Evolutionary conservation across 768 basidiomycete species (phyloP), one percentile per base, ranked within the genome.

Genomic region (Xerocomus spinulosus): DNA sequence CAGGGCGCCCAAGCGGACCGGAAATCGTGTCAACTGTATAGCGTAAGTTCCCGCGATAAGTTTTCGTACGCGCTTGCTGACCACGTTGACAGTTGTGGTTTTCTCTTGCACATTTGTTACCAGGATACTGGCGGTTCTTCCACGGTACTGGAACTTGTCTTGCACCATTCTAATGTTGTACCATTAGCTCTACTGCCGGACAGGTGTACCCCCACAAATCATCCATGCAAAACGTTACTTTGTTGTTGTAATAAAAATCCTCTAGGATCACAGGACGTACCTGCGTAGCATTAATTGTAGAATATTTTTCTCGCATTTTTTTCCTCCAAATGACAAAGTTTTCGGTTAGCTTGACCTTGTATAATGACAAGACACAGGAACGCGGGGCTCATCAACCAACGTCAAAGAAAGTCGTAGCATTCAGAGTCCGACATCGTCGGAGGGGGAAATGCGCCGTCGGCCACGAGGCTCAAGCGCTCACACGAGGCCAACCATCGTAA

Each of bases 11-110:
- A 58, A 33, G 65, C 63, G 21, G 64, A 68, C 32, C 52, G 48
- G 30, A 48, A 51, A 32, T 65, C 65, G 7, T 65, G 65, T 49
- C 51, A 63, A 21, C 50, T 67, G n/a, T 65, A 65, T 25, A 67
- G 63, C 38, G 63, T 67, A 49, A 55, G 63, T 25, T 21, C 4
- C n/a, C n/a, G 15, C 5, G 32, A 7, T 33, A 26, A 10, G 4
- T 4, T 7, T 15, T 24, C n/a, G 36, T 23, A 23, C 21, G 20
- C 23, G 7, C n/a, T 20, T 9, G 15, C 9, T 44, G 30, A 52
- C 28, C 13, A 7, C 15, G 15, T 24, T 30, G 30, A 29, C 40
- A 65, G 63, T 17, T 65, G n/a, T 65, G 64, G 64, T 67, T 65
- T 46, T 65, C 64, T 33, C 42, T 65, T 24, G 60, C 60, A 2